Evolutionary conservation across 1,284 basidiomycete species (phyloP).

Genomic region (Malassezia vespertilionis): DNA sequence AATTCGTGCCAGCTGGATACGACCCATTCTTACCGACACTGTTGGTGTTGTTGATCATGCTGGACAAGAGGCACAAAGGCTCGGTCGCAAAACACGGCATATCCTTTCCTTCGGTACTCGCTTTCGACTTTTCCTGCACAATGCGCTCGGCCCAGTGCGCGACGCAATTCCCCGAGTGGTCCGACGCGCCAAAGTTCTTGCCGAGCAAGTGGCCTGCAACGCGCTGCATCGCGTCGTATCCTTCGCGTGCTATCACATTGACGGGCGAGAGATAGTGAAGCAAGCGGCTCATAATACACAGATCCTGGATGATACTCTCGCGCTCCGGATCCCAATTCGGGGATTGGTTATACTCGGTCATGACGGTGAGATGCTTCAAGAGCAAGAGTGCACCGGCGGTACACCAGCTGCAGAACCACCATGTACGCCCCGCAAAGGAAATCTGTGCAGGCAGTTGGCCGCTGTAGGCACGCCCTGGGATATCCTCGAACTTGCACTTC

Average conservation of each 20-base stretch:
- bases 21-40: no score
- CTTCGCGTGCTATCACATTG: constrained; percentile 25
- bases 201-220: constrained; percentile 9
- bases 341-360: constrained; percentile 29
- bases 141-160: constrained; percentile 13
- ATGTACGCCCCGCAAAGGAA: constrained; percentile 21
- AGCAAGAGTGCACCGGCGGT: constrained; percentile 31
- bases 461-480: constrained; percentile 20
- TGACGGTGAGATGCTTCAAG: constrained; percentile 32
- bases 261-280: constrained; percentile 32
- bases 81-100: not conserved
- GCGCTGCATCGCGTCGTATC: constrained; percentile 27
- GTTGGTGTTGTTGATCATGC: not conserved
- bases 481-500: constrained; percentile 25
- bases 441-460: constrained; percentile 23
- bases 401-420: constrained; percentile 34
- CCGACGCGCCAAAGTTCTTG: not conserved
- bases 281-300: constrained; percentile 29
- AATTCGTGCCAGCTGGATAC: no score
- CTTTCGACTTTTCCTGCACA: not conserved
- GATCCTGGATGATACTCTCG: constrained; percentile 32
- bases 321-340: constrained; percentile 28
- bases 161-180: not conserved
- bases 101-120: no score
- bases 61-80: constrained; percentile 10